These are phyloP conservation scores for Candida glucosophila DNA, from an alignment of 1,139 yeast genomes.

Conservation along the genomic window DNA sequence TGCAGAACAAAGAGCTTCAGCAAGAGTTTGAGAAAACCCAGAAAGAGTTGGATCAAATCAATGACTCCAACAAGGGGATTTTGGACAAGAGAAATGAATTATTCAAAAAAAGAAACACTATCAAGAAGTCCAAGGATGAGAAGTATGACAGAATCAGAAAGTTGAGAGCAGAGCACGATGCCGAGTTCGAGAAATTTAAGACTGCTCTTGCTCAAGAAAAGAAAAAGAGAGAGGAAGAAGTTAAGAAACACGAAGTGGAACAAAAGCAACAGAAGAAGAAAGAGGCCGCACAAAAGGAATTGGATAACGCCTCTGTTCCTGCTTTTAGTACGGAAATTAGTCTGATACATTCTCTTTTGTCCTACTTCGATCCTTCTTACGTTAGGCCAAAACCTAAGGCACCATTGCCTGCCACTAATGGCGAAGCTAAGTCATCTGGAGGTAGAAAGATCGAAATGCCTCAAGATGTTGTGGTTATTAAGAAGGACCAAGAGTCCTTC, in stretches of 20 bases:
- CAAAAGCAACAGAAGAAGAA: constrained; percentile 56
- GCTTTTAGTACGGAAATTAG: constrained; percentile 75
- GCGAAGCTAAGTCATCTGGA: constrained; percentile 12
- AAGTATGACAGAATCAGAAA: constrained; percentile 56
- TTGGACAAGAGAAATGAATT: constrained; percentile 60
- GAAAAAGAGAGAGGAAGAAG: constrained; percentile 64
- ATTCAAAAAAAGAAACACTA: constrained; percentile 57
- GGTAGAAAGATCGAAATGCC: constrained; percentile 52
- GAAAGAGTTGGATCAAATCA: constrained; percentile 52
- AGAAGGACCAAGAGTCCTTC: constrained; percentile 55
- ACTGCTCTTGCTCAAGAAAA: constrained; percentile 61
- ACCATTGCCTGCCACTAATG: constrained; percentile 15
- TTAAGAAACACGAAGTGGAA: constrained; percentile 43
- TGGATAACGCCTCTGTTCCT: constrained; percentile 67
- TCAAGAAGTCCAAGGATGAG: constrained; percentile 64
- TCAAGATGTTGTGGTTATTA: constrained; percentile 54
- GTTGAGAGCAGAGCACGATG: constrained; percentile 61
- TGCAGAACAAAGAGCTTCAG: constrained; percentile 59
- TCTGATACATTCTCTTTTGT: constrained; percentile 63
- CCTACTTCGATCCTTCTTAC: constrained; percentile 71
- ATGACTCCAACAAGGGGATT: constrained; percentile 52
- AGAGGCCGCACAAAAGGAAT: constrained; percentile 57
- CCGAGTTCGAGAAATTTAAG: constrained; percentile 63
- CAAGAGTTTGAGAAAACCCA: constrained; percentile 54
- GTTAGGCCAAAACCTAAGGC: constrained; percentile 46